Base-by-base conservation (phyloP, 495 filamentous ascomycete species). In the Astrocystis sublimbata region DNA sequence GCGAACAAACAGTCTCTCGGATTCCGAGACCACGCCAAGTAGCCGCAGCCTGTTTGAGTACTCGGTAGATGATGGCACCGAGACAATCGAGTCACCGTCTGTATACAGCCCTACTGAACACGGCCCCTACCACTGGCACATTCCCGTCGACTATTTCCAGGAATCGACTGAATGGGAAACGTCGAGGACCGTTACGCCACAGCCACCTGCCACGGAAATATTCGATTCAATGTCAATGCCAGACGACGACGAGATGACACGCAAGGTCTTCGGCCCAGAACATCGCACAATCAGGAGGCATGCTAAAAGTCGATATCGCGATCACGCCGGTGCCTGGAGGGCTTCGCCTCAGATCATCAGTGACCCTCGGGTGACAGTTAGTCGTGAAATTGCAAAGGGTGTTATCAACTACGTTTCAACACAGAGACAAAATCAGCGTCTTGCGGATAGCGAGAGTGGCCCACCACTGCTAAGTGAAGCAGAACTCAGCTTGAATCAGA, bases 1-100 rank as follows among this genome's bases (percentile, higher is more conserved):
- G 68, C 80, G 87, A 19, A 84, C 86, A 1, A 90, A 85, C 58
- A 89, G 86, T 70, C 82, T 82, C 7, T 89, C 88, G 0, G 82
- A 85, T 36, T 73, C 73, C 4, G 64, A 64, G 1, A 74, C 73
- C 1, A 62, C 73, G 17, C 71, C 72, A n/a, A 76, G 73, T 36
- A 65, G 73, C 17, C 71, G 61, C 43, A 81, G 76, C 51, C 55
- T 52, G 1, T 72, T 61, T 62, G 72, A 71, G 54, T 68, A 61
- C 61, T 45, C 46, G 54, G 43, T 65, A 24, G 67, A 69, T 24
- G 65, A 68, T 3, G 68, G 66, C 21, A 55, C 40, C 23, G 67
- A 61, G 1, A 60, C 66, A 24, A 49, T 73, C 8, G 70, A 62
- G 23, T 73, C 72, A 6, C 70, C 72, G 1, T 47, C 60, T 19